A percentile compares a stretch with the other conserved stretches of the same genome.
These are phyloP conservation scores for Xylaria sp. DNA, from an alignment of 2,329 filamentous ascomycete genomes.

Conservation along the genomic window DNA sequence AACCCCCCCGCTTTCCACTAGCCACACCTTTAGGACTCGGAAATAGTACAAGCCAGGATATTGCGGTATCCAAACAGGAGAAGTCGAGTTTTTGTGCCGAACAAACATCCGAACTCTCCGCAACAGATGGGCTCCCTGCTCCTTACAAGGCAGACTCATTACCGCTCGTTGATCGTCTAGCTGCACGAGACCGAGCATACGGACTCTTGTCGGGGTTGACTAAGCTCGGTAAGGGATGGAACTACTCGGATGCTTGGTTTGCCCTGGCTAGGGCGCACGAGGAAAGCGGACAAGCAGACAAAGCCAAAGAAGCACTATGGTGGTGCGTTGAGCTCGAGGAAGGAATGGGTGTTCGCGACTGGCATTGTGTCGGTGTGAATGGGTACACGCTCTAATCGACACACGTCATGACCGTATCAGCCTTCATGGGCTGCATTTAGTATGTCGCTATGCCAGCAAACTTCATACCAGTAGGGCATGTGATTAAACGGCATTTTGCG, in stretches of 20 bases:
- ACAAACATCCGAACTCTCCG: constrained; percentile 28
- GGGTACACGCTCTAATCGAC: constrained; percentile 64
- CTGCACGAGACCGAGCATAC: constrained; percentile 87
- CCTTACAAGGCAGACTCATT: constrained; percentile 66
- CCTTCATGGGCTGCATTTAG: not conserved
- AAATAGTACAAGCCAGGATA: constrained; percentile 21
- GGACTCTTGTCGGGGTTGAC: constrained; percentile 82
- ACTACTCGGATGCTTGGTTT: constrained; percentile 92
- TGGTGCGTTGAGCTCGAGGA: constrained; percentile 98
- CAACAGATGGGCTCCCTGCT: constrained; percentile 52
- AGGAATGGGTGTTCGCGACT: constrained; percentile 76
- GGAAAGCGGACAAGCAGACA: constrained; percentile 81
- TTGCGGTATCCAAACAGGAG: constrained; percentile 21
- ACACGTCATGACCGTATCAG: constrained; percentile 18
- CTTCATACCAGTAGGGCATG: not conserved
- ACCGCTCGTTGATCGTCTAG: constrained; percentile 79
- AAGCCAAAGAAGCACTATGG: constrained; percentile 92
- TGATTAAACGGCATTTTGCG: not conserved
- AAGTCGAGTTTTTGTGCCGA: constrained; percentile 18
- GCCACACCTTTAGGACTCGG: constrained; percentile 56
- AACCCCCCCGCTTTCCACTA: constrained; percentile 42
- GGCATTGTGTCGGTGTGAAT: constrained; percentile 71
- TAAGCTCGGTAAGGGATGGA: constrained; percentile 86
- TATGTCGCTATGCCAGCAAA: constrained; percentile 4
- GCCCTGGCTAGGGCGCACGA: constrained; percentile 86